Evolutionary conservation across 2,329 filamentous ascomycete species (phyloP).

Genomic region (Talaromyces funiculosus): DNA sequence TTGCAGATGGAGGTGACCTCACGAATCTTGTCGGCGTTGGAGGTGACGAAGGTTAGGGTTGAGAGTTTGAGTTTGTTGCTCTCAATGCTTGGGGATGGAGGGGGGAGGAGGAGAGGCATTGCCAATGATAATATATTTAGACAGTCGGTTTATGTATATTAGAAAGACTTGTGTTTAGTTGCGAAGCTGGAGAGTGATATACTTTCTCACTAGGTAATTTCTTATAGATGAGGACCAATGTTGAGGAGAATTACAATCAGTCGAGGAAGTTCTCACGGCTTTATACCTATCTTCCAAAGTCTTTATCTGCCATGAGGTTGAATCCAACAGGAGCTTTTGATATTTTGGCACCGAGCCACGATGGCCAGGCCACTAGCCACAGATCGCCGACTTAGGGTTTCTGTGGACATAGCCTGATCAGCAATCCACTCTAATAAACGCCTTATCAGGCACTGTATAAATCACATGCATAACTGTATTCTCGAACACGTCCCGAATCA

Average conservation of each 20-base stretch:
- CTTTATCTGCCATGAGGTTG: background rate
- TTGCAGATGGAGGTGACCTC: slow-evolving; percentile 75
- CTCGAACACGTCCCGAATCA: background rate
- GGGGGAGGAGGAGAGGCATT: background rate
- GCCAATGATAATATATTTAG: background rate
- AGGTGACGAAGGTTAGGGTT: slow-evolving; percentile 64
- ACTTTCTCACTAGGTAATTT: background rate
- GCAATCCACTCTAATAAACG: background rate
- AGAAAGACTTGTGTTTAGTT: background rate
- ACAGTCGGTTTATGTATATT: background rate
- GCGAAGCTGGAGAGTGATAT: background rate
- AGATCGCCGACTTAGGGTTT: background rate
- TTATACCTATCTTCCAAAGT: background rate
- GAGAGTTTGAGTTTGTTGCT: slow-evolving; percentile 9
- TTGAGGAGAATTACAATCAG: background rate
- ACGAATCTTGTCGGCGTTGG: slow-evolving; percentile 79
- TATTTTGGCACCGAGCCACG: background rate
- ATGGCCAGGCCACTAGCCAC: background rate
- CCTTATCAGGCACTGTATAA: background rate
- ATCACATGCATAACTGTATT: background rate
- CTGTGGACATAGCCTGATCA: background rate
- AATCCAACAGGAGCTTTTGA: too few species aligned
- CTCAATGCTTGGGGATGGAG: background rate
- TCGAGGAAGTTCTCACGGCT: background rate
- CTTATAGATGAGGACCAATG: background rate